Base-by-base conservation (phyloP, 2,329 filamentous ascomycete species). In the Botrytis byssoidea region DNA sequence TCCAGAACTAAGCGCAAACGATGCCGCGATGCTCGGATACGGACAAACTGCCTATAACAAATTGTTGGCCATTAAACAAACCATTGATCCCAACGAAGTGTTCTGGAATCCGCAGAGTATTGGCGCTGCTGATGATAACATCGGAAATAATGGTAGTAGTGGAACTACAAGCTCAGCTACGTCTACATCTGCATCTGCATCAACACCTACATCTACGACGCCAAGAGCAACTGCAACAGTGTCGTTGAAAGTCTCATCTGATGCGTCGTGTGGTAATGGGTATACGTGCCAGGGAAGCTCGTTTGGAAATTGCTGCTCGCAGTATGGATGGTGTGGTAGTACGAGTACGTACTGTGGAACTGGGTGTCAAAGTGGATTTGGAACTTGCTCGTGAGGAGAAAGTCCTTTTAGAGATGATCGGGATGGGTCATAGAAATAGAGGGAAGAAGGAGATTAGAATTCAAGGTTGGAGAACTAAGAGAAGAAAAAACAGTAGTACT, bases 51-150 rank as follows among this genome's bases (percentile, higher is more conserved):
- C 77, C 35, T 75, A 75, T 29, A 51, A 72, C 25, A 70, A 66
- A 35, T 51, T 76, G 20, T 32, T 73, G 7, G 18, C 57, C 18
- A 68, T 76, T 18, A 76, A 76, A 46, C 14, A 29, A 2, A 32
- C 48, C 2, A 25, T 69, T 7, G 75, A 76, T 46, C 74, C 75
- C 8, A 64, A 46, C 4, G 25, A 65, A 42, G 32, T 75, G 10
- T 76, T 76, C 32, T 76, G 75, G 75, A 76, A 76, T 48, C 75
- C 75, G n/a, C 71, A 64, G 57, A 44, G 71, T 74, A 46, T 74
- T 73, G 40, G 63, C 3, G 66, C 40, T 25, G 65, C 64, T n/a
- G 64, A 67, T 55, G 37, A 65, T n/a, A 12, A 48, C 1, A 18
- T 29, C n/a, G 44, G 48, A 9, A n/a, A 40, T 22, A 69, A 25